Conservation (phyloP, 257 asterid genomes). For the Solanum ossicruentum region DNA sequence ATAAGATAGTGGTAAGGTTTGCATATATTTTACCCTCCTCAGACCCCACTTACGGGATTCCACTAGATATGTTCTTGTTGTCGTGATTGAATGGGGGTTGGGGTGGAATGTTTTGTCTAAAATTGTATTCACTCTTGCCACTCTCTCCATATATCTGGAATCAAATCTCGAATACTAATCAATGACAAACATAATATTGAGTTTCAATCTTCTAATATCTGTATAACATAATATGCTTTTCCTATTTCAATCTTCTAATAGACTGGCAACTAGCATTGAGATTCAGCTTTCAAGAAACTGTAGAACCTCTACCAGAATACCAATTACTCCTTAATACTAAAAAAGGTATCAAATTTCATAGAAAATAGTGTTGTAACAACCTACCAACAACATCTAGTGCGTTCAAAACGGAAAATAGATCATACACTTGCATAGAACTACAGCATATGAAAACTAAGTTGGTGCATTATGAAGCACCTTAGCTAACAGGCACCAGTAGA, state of each 20-base stretch:
- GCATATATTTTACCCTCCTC: too few relatives aligned
- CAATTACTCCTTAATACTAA: background rate
- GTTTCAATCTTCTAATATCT: background rate
- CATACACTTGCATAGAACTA: background rate
- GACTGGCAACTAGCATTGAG: background rate
- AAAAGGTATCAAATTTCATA: background rate
- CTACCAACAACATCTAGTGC: background rate
- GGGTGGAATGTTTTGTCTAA: too few relatives aligned
- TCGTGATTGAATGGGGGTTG: too few relatives aligned
- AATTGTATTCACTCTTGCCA: too few relatives aligned
- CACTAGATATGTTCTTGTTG: too few relatives aligned
- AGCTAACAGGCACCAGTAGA: background rate
- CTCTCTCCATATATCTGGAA: too few relatives aligned
- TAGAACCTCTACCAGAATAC: background rate
- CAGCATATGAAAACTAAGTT: background rate
- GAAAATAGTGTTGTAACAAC: background rate
- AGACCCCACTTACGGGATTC: too few relatives aligned
- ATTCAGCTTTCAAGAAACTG: background rate
- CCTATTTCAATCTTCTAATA: background rate
- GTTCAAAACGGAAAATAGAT: background rate
- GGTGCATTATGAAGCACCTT: conserved; percentile 4
- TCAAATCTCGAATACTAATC: background rate
- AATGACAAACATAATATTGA: background rate
- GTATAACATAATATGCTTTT: background rate
- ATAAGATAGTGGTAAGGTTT: too few relatives aligned